phyloP scores from a whole-genome alignment of 2,329 filamentous ascomycete genomes.

The Macrophomina tecta region DNA sequence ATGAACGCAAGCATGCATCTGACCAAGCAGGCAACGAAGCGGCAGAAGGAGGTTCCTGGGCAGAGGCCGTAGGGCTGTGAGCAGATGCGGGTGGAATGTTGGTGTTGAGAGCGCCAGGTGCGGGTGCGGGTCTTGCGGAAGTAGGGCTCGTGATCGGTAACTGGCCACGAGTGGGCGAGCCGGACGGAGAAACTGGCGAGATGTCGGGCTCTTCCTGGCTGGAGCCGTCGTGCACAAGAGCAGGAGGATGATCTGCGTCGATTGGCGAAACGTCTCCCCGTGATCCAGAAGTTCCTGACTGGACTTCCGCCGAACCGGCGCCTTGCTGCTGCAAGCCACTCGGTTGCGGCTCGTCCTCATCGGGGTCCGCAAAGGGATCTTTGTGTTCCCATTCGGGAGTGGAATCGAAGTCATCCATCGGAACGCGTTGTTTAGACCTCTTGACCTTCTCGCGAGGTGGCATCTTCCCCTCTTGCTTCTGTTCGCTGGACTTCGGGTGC shows the following conservation, averaged over 20 bases:
- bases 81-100: constrained; percentile 32
- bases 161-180: constrained; percentile 17
- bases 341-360: constrained; percentile 40
- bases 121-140: constrained; percentile 25
- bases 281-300: constrained; percentile 7
- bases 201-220: constrained; percentile 64
- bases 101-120: constrained; percentile 38
- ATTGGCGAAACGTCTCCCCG: constrained; percentile 25
- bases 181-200: constrained; percentile 42
- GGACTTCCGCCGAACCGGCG: constrained; percentile 18
- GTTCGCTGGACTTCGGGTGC: constrained; percentile 17
- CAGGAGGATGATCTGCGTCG: constrained; percentile 59
- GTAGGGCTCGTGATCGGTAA: constrained; percentile 37
- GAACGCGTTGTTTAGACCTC: constrained; percentile 66
- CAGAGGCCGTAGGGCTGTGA: constrained; percentile 42
- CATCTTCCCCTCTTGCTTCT: constrained; percentile 25
- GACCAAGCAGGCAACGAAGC: constrained; percentile 75
- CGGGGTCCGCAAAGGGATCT: constrained; percentile 51
- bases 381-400: constrained; percentile 56
- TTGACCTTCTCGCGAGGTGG: constrained; percentile 63
- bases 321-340: constrained; percentile 30
- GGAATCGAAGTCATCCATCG: constrained; percentile 74
- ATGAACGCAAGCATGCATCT: constrained; percentile 81
- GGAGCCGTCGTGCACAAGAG: constrained; percentile 72
- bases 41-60: constrained; percentile 61